phyloP scores from a whole-genome alignment of 129 eudicot genomes.

The Escallonia rubra region DNA sequence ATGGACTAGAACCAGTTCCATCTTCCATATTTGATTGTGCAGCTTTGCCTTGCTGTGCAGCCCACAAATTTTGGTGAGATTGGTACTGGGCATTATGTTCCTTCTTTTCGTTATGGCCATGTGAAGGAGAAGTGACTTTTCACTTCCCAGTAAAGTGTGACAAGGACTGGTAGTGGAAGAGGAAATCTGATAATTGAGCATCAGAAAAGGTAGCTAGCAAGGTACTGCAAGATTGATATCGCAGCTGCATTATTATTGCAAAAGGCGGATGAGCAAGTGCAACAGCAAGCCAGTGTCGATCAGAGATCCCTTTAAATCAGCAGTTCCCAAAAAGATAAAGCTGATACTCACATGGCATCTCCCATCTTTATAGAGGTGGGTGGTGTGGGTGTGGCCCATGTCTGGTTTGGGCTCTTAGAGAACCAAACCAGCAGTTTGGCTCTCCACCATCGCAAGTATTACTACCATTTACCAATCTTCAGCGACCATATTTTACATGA shows the following conservation, averaged over 20 bases:
- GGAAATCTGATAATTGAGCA: not conserved
- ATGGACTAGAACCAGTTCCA: no score
- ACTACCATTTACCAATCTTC: no score
- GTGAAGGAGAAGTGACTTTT: not conserved
- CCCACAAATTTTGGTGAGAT: not conserved
- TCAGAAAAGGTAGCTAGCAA: not conserved
- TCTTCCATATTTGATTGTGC: not conserved
- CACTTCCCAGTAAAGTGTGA: not conserved
- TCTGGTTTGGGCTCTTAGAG: not conserved
- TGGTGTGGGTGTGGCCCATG: not conserved
- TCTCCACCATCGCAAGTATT: no score
- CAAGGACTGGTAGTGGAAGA: not conserved
- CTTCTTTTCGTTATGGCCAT: constrained; percentile 5
- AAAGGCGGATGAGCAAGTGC: not conserved
- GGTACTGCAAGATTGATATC: not conserved
- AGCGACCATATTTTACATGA: no score
- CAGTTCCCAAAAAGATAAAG: not conserved
- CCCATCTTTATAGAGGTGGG: not conserved
- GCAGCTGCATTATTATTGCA: constrained; percentile 7
- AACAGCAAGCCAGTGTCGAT: not conserved
- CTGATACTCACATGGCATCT: constrained; percentile 9
- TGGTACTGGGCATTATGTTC: not conserved
- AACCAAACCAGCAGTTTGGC: not conserved
- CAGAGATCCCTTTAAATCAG: not conserved
- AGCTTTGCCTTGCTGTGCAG: not conserved